Evolutionary conservation across 2,329 filamentous ascomycete species (phyloP), one percentile per base, ranked within the genome.

Genomic region (Colletotrichum nymphaeae): DNA sequence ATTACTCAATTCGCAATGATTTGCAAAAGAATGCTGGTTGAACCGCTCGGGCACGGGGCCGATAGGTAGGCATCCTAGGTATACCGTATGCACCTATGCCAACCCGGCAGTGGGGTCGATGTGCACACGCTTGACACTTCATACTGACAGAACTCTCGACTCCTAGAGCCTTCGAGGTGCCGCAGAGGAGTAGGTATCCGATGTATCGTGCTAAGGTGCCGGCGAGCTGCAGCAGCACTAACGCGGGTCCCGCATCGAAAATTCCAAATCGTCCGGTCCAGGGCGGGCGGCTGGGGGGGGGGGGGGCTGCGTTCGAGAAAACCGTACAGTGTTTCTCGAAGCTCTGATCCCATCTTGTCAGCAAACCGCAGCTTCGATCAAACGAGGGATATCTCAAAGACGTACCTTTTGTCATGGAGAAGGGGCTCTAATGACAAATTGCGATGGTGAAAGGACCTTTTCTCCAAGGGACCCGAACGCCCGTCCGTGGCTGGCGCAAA

Each of bases 261-360:
- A 73, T 73, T 73, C 70, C 70, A 73, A 73, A 73, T 73, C 70
- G 67, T 73, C 70, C 35, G 6, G 55, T 46, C 59, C 32, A 24
- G 30, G 24, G 66, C 42, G 53, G 69, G 19, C 19, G 42, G 42
- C 42, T 8, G 19, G 19, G 42, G 42, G 65, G 69, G 69, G 19
- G 19, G 42, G 42, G 65, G 69, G 69, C 56, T 60, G 63, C 59
- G 46, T 64, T 63, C 32, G 59, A 52, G 42, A 72, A 49, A 22
- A 22, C 11, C n/a, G 30, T 37, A 11, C 57, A 71, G 32, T 46
- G 52, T 55, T 66, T 55, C 32, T 57, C 67, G n/a, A 64, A 69
- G 59, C 55, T 59, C 32, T 9, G 37, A 9, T 26, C 35, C 24
- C 53, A 32, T 53, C 35, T 60, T 58, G 24, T 64, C 69, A 64